These are phyloP conservation scores for Striga hermonthica DNA, from an alignment of 305 asterid genomes.

Conservation along the genomic window DNA sequence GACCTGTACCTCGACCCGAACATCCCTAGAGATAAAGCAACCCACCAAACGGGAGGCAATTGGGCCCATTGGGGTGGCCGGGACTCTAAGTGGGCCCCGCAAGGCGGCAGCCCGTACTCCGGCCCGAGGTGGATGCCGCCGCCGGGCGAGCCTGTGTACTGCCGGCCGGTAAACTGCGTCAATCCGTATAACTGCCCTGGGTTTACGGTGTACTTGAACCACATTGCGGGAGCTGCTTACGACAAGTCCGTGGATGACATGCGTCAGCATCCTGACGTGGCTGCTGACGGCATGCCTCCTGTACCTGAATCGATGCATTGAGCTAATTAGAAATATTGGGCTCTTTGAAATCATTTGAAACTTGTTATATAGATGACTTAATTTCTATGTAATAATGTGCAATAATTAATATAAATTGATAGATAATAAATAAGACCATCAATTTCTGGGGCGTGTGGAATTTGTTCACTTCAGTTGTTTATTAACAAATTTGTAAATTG, in stretches of 20 bases:
- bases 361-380: too few species aligned
- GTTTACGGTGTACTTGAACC: constrained; percentile 19
- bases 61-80: neutral
- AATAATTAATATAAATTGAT: neutral
- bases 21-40: neutral
- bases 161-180: constrained; percentile 21
- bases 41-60: neutral
- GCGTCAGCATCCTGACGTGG: neutral
- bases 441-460: neutral
- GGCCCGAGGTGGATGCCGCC: constrained; percentile 10
- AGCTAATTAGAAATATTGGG: neutral
- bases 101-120: neutral
- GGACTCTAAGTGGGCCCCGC: neutral
- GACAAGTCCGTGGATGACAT: neutral
- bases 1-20: neutral
- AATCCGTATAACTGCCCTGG: constrained; percentile 22
- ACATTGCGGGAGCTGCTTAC: neutral
- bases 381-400: too few species aligned
- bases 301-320: neutral
- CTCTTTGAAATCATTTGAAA: neutral
- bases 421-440: neutral
- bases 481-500: neutral
- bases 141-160: constrained; percentile 15
- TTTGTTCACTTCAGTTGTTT: neutral
- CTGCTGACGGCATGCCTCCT: neutral